Base-by-base conservation (phyloP, 2,329 filamentous ascomycete species). In the Pseudodiploospora longispora region DNA sequence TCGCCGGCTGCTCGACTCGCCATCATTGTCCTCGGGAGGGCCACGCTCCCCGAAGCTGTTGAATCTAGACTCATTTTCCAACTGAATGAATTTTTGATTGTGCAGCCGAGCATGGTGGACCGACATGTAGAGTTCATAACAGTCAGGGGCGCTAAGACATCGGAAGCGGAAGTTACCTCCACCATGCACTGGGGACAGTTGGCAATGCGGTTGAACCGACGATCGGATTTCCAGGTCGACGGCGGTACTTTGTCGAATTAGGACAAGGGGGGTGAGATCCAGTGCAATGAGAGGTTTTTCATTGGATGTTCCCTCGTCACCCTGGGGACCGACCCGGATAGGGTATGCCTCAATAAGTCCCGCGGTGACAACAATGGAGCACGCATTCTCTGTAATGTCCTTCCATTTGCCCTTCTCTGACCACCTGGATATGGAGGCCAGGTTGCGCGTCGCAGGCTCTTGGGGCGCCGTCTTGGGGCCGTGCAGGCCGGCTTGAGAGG, bases 191-290 rank as follows among this genome's bases (percentile, higher is more conserved):
- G 68, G 76, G 47, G 73, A 76, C 45, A 95, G 75, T 54, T 80
- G 78, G 5, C 85, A 89, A 50, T 85, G 73, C 27, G 73, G 63
- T 36, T 85, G 85, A 28, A 90, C 85, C 2, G 87, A 87, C 6
- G 91, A 96, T 40, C 89, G 85, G 51, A 98, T 87, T 52, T 94
- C 93, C 43, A 98, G 87, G 61, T 98, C 93, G 30, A 98, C 78
- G 4, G 86, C 87, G 27, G 89, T 98, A 55, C 90, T 93, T 57
- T 91, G 85, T 50, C 91, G 81, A 49, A 97, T 82, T 53, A 90
- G 85, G 6, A 97, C 91, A 33, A 95, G 72, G 1, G 93, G 93
- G 1, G 91, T 97, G 36, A 98, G 78, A 58, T 95, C 88, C 31
- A 96, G 77, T 5, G 84, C 85, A 36, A 83, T 68, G 19, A 82